Percentiles rank a stretch among this genome's conserved stretches.
These are phyloP conservation scores for Ascochyta pisi DNA, from an alignment of 2,329 filamentous ascomycete genomes.

Conservation along the genomic window DNA sequence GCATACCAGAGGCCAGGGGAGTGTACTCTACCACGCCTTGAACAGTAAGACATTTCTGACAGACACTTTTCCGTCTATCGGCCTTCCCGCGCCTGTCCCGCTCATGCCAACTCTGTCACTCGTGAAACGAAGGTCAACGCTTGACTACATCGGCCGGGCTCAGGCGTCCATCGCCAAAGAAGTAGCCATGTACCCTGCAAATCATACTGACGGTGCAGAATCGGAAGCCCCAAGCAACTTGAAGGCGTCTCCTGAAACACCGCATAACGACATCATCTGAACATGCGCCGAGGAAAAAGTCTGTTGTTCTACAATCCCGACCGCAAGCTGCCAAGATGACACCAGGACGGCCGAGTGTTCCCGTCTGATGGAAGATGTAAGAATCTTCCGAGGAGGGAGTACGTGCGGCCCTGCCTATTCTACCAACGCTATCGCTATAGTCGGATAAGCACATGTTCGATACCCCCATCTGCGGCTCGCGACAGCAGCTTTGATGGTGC, in stretches of 20 bases:
- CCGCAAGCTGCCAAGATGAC: not conserved
- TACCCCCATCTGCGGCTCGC: not conserved
- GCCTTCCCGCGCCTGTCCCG: slow-evolving; percentile 3
- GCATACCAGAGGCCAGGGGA: not conserved
- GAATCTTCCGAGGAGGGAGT: not conserved
- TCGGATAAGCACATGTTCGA: not conserved
- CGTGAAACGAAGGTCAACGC: slow-evolving; percentile 9
- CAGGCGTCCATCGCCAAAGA: slow-evolving; percentile 4
- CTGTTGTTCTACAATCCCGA: not conserved
- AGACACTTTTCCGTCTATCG: not conserved
- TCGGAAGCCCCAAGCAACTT: not conserved
- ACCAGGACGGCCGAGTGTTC: not conserved
- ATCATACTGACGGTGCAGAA: not conserved
- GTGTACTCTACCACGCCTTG: not conserved
- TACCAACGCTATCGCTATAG: not conserved
- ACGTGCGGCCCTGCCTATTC: not conserved
- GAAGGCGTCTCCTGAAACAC: not conserved
- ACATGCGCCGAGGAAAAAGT: not conserved
- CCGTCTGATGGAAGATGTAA: not conserved
- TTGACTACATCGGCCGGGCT: not conserved
- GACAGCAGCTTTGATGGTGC: not conserved
- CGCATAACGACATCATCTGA: not conserved
- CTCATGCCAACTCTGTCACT: slow-evolving; percentile 7
- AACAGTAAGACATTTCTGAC: not conserved
- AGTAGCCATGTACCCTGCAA: slow-evolving; percentile 7